These are phyloP conservation scores for Phytophthora hybrid DNA, from an alignment of 352 stramenopile species.

Conservation along the genomic window DNA sequence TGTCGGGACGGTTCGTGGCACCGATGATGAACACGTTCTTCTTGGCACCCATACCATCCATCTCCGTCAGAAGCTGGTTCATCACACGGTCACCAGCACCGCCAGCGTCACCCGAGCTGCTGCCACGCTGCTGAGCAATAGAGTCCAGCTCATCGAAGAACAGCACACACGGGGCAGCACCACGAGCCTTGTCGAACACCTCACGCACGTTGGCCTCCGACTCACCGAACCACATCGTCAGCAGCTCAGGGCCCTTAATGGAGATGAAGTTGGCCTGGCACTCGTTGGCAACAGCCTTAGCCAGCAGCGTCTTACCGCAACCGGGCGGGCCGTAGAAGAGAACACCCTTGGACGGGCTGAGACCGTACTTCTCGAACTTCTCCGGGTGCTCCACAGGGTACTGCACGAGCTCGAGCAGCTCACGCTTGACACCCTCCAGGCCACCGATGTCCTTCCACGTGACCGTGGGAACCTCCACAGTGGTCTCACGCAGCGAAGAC, in stretches of 20 bases:
- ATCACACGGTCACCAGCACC: constrained; percentile 99
- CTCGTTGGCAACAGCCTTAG: constrained; percentile 99
- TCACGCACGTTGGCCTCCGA: constrained; percentile 99
- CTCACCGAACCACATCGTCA: constrained; percentile 99
- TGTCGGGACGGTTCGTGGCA: constrained; percentile 98
- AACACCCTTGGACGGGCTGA: constrained; percentile 96
- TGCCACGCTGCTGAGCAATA: constrained; percentile 98
- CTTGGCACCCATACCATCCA: constrained; percentile 99
- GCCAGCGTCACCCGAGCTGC: constrained; percentile 94
- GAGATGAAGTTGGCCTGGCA: constrained; percentile 99
- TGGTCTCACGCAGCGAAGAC: constrained; percentile 98
- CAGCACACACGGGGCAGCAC: constrained; percentile 97
- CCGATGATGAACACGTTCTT: constrained; percentile 99
- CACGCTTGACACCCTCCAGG: constrained; percentile 97
- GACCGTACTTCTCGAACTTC: constrained; percentile 99
- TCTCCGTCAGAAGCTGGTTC: constrained; percentile 99
- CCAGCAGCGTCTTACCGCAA: constrained; percentile 99
- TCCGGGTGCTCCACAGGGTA: constrained; percentile 99
- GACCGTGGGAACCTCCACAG: constrained; percentile 99
- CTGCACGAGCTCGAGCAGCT: constrained; percentile 99
- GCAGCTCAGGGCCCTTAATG: constrained; percentile 99
- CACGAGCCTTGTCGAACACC: constrained; percentile 99
- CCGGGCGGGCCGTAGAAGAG: constrained; percentile 99
- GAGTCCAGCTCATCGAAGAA: constrained; percentile 99
- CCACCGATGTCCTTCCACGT: constrained; percentile 99